phyloP scores from a whole-genome alignment of 768 basidiomycete genomes.

The Mycena crocata region DNA sequence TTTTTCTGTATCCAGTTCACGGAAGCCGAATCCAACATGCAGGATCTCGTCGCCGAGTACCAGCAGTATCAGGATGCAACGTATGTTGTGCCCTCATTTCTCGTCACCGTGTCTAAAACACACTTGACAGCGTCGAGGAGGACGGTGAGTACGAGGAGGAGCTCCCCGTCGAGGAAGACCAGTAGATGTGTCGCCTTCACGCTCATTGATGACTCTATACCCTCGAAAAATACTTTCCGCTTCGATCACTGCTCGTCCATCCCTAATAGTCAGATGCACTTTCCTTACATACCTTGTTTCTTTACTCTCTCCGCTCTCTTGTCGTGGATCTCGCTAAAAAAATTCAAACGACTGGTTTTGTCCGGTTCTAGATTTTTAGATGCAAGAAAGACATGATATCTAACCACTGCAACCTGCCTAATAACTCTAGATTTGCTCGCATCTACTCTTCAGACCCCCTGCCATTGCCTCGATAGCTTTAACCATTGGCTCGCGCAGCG shows the following conservation, averaged over 20 bases:
- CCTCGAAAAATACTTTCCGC: slow-evolving; percentile 13
- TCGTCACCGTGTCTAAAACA: background rate
- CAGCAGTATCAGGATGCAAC: slow-evolving; percentile 96
- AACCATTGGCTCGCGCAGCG: background rate
- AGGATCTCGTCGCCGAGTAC: slow-evolving; percentile 98
- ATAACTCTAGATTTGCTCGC: slow-evolving; percentile 7
- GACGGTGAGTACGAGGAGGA: slow-evolving; percentile 93
- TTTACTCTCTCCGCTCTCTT: slow-evolving; percentile 9
- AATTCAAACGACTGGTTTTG: slow-evolving; percentile 11
- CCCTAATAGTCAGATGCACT: slow-evolving; percentile 22
- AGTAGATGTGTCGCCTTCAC: slow-evolving; percentile 15
- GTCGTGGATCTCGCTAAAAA: slow-evolving; percentile 22
- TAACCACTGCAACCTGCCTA: background rate
- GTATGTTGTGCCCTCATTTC: slow-evolving; percentile 60
- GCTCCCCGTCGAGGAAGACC: slow-evolving; percentile 67
- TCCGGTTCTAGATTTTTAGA: background rate
- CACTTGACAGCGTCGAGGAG: slow-evolving; percentile 74
- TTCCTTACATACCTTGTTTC: slow-evolving; percentile 1
- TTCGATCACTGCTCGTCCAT: slow-evolving; percentile 6
- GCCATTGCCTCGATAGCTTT: slow-evolving; percentile 14
- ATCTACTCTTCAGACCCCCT: slow-evolving; percentile 16
- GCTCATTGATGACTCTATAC: slow-evolving; percentile 17
- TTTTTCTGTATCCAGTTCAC: slow-evolving; percentile 73
- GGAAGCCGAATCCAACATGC: slow-evolving; percentile 99
- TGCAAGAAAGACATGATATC: too few species aligned